Evolutionary conservation across 805 yeast genomes (phyloP).

Genomic region (Candida sphagnicola): DNA sequence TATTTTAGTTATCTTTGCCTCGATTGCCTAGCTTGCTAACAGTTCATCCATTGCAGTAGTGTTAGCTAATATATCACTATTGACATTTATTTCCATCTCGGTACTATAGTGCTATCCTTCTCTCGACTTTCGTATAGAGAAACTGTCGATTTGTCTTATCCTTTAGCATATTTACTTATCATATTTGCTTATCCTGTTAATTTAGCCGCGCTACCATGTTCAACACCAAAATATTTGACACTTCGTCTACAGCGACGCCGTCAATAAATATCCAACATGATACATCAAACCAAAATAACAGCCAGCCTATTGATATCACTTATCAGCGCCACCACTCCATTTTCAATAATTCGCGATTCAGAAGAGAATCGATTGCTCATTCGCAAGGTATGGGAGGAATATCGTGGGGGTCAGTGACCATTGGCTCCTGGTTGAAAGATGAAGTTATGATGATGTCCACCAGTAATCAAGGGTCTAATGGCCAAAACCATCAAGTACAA

Average conservation of each 20-base stretch:
- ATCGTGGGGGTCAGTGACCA: constrained; percentile 93
- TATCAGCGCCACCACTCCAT: constrained; percentile 39
- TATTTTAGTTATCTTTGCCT: no score
- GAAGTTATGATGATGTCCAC: constrained; percentile 64
- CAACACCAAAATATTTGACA: constrained; percentile 41
- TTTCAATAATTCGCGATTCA: constrained; percentile 45
- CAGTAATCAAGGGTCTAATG: constrained; percentile 7
- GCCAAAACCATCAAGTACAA: constrained; percentile 9
- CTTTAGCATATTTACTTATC: no score
- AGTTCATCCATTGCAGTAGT: no score
- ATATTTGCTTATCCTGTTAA: neutral
- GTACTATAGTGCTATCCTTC: no score
- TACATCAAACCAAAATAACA: constrained; percentile 14
- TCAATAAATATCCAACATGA: constrained; percentile 12
- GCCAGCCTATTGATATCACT: constrained; percentile 44
- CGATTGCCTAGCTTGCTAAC: no score
- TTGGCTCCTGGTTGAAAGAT: constrained; percentile 94
- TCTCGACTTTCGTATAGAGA: no score
- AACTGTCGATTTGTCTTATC: no score
- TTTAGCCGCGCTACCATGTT: constrained; percentile 23
- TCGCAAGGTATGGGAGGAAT: constrained; percentile 98
- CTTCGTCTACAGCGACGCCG: constrained; percentile 8
- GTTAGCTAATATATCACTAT: no score
- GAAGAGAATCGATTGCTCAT: constrained; percentile 91
- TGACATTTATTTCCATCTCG: no score